phyloP scores from a whole-genome alignment of 2,329 filamentous ascomycete species.

The Iodosphaeria phyllophila region DNA sequence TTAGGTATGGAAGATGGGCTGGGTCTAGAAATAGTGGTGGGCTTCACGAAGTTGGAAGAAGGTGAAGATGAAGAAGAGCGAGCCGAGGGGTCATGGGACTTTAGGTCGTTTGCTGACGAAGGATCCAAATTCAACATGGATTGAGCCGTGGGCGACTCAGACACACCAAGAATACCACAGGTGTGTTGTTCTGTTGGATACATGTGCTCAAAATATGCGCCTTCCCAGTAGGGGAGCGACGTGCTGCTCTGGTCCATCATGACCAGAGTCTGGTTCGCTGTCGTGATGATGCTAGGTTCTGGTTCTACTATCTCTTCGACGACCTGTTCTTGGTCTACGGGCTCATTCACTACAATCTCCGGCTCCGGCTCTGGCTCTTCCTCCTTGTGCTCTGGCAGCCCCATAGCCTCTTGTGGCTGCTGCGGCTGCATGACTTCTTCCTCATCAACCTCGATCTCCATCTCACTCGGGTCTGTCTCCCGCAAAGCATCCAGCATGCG shows the following conservation, averaged over 20 bases:
- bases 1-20: too few species aligned
- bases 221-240: conserved; percentile 11
- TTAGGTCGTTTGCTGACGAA: too few species aligned
- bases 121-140: too few species aligned
- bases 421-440: too few species aligned
- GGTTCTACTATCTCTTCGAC: conserved; percentile 7
- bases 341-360: conserved; percentile 6
- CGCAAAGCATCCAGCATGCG: conserved; percentile 92
- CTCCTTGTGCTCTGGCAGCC: conserved; percentile 15
- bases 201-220: conserved; percentile 9
- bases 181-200: conserved; percentile 6
- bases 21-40: neutral
- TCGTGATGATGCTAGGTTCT: conserved; percentile 3
- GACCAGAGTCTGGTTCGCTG: conserved; percentile 7
- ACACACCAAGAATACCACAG: conserved; percentile 5
- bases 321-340: too few species aligned
- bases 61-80: too few species aligned
- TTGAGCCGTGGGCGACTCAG: conserved; percentile 4
- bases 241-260: conserved; percentile 6
- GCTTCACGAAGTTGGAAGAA: too few species aligned
- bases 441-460: conserved; percentile 35
- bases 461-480: conserved; percentile 44
- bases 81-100: too few species aligned
- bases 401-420: too few species aligned
- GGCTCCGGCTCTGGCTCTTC: conserved; percentile 3